These are phyloP conservation scores for Punctularia strigosozonata DNA, from an alignment of 768 basidiomycete genomes.

Conservation along the genomic window DNA sequence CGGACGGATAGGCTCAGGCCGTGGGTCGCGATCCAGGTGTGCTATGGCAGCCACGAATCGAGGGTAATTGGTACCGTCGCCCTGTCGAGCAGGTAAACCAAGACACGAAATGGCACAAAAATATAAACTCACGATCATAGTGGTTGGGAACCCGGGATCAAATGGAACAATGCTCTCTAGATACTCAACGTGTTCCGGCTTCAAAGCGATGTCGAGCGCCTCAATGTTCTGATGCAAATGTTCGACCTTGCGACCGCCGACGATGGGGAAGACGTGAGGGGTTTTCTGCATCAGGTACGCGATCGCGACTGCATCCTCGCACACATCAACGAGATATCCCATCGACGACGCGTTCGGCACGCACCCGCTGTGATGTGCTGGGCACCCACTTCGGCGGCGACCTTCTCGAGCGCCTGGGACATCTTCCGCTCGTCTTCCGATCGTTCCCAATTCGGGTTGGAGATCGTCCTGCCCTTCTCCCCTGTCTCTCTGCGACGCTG, in stretches of 20 bases:
- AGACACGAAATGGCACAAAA: background rate
- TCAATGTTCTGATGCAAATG: conserved; percentile 38
- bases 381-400: conserved; percentile 37
- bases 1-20: no score
- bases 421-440: conserved; percentile 30
- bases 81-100: conserved; percentile 8
- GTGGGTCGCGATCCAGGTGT: no score
- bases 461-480: conserved; percentile 23
- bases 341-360: conserved; percentile 5
- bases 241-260: conserved; percentile 41
- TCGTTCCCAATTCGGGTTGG: conserved; percentile 29
- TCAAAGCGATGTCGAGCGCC: conserved; percentile 34
- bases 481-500: conserved; percentile 16
- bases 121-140: conserved; percentile 22
- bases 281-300: conserved; percentile 45
- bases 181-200: conserved; percentile 31
- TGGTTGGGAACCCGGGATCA: conserved; percentile 32
- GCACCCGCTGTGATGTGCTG: conserved; percentile 34
- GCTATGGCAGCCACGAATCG: no score
- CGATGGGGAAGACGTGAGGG: conserved; percentile 38
- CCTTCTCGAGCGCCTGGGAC: conserved; percentile 32
- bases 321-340: background rate
- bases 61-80: conserved; percentile 15
- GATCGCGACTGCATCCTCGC: conserved; percentile 42
- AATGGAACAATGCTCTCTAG: conserved; percentile 33